These are phyloP conservation scores for Aspergillus haitiensis DNA, from an alignment of 495 filamentous ascomycete genomes.

Conservation along the genomic window DNA sequence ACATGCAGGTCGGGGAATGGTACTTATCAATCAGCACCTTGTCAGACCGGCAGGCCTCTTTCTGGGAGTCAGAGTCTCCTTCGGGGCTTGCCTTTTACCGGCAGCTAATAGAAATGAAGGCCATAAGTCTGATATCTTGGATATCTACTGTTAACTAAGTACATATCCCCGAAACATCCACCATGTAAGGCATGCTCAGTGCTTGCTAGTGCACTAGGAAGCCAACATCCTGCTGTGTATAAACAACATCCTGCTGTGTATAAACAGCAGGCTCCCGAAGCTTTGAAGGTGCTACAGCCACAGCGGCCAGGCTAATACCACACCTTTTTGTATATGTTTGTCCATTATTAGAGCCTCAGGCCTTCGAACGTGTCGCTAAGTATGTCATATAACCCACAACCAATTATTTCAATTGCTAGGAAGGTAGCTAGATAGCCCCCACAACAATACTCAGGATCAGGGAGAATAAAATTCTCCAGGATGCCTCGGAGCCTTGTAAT, in stretches of 20 bases:
- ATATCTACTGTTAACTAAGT: background rate
- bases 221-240: background rate
- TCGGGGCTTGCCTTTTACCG: background rate
- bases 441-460: too few species aligned
- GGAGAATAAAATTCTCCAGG: too few species aligned
- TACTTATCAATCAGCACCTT: background rate
- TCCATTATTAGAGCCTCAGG: too few species aligned
- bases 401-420: too few species aligned
- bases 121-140: background rate
- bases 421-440: too few species aligned
- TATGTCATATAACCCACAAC: too few species aligned
- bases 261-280: background rate
- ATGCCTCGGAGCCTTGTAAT: too few species aligned
- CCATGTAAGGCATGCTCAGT: background rate
- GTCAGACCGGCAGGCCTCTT: constrained; percentile 1
- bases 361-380: too few species aligned
- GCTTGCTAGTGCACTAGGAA: background rate
- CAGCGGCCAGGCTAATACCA: too few species aligned
- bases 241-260: background rate
- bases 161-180: background rate
- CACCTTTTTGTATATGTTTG: too few species aligned
- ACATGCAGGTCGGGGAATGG: background rate
- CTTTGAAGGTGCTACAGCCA: too few species aligned
- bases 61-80: background rate
- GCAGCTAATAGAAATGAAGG: background rate